Evolutionary conservation across 73 alveolate genomes (phyloP), one percentile per base, ranked within the genome.

Genomic region (Paramecium sonneborni): DNA sequence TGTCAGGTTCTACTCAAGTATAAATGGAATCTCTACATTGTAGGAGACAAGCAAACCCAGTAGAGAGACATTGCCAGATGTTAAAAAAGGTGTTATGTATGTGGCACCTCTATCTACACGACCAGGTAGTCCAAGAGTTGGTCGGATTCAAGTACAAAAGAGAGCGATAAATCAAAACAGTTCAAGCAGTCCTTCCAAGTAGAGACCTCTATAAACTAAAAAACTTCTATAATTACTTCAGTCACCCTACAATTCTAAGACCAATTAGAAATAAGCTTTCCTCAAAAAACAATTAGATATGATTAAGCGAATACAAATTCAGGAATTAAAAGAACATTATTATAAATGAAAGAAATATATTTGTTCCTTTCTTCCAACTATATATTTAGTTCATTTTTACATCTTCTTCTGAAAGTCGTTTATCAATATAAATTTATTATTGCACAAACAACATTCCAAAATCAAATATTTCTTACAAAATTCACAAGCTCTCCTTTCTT

Each of bases 1-100:
- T 79, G 69, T 79, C 90, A 41, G 90, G 90, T 79, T 79, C 90
- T 9, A 79, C 90, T 39, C 74, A 79, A 79, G 90, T 79, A 79
- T 79, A 21, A 41, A 12, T 72, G 32, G 26, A 30, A 44, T 44
- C 37, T 20, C 35, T 37, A 79, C 30, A 79, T 14, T 20, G 20
- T 11, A 79, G 90, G 39, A 57, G 26, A 79, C 69, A 30, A 79
- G 76, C 90, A 79, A 79, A 37, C 90, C 90, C 28, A 30, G 39
- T 8, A 79, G 72, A 24, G 90, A 79, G 9, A 79, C 90, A 24
- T 24, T 62, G 39, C 84, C 84, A 30, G 84, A 62, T 26, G 84
- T 62, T 11, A 62, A 62, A 32, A 62, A 62, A 28, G 84, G 84
- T 30, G 14, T 62, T 62, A 32, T 62, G 84, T 62, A 30, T 32